Evolutionary conservation across 495 filamentous ascomycete genomes (phyloP).

Genomic region (Lasiosphaeria miniovina): DNA sequence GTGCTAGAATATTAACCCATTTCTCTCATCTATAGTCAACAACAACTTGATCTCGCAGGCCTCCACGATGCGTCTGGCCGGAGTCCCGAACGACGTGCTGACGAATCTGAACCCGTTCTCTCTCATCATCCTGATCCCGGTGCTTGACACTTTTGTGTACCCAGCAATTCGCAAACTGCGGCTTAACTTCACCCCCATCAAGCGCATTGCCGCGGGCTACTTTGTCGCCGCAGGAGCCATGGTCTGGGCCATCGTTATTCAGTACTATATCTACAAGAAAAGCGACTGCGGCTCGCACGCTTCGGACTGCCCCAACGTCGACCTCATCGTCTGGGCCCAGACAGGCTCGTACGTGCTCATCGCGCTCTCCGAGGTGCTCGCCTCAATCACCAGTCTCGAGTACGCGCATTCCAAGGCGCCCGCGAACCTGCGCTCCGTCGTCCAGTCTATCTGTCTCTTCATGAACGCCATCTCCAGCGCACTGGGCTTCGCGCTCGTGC

Average conservation of each 20-base stretch:
- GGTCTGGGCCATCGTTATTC: conserved; percentile 62
- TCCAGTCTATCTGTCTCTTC: conserved; percentile 66
- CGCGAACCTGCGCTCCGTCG: conserved; percentile 70
- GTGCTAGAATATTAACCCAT: too few relatives aligned
- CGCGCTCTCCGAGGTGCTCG: conserved; percentile 70
- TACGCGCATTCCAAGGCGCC: conserved; percentile 80
- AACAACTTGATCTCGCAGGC: conserved; percentile 79
- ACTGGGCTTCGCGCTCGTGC: conserved; percentile 40
- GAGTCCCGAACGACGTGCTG: conserved; percentile 76
- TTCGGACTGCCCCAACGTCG: background rate
- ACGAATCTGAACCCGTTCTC: conserved; percentile 75
- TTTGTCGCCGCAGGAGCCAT: conserved; percentile 56
- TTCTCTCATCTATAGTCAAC: conserved; percentile 21
- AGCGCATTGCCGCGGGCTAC: conserved; percentile 70
- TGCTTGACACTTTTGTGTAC: conserved; percentile 68
- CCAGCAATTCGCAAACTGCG: conserved; percentile 60
- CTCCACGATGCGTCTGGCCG: conserved; percentile 63
- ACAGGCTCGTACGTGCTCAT: conserved; percentile 62
- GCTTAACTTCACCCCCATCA: conserved; percentile 69
- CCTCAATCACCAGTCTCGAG: conserved; percentile 62
- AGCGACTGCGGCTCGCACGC: conserved; percentile 56
- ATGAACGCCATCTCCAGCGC: conserved; percentile 67
- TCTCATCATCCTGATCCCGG: conserved; percentile 75
- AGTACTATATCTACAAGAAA: conserved; percentile 68
- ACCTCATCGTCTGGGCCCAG: conserved; percentile 58